Percentiles rank a stretch among this genome's conserved stretches.
Conservation (phyloP, 352 stramenopile species). For the Globisporangium cylindrosporum region DNA sequence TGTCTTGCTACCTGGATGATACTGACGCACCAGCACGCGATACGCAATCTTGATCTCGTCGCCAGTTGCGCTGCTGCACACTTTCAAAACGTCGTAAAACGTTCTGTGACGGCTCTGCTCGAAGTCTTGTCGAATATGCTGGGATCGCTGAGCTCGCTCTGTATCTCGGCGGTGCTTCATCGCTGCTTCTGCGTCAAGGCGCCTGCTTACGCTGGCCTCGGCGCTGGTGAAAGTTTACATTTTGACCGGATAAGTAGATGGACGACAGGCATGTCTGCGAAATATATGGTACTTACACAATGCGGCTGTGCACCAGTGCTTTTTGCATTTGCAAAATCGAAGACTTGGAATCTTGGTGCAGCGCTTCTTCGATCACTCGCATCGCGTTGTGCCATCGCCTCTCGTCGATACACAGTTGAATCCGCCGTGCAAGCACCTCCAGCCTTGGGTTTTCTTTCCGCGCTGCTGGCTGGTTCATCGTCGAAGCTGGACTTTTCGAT, state of each 20-base stretch:
- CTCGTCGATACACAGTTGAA: not conserved
- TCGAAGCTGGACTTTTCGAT: not conserved
- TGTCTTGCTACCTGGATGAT: conserved; percentile 4
- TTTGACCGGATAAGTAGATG: not conserved
- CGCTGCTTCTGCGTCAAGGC: not conserved
- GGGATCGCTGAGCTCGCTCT: not conserved
- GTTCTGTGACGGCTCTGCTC: not conserved
- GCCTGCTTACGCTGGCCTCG: not conserved
- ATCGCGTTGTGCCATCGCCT: conserved; percentile 1
- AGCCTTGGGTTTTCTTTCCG: not conserved
- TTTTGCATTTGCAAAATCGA: not conserved
- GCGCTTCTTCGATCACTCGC: conserved; percentile 1
- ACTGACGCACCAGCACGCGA: conserved; percentile 2
- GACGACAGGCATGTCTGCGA: not conserved
- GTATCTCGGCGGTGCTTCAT: not conserved
- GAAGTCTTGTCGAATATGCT: not conserved
- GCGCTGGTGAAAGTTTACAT: not conserved
- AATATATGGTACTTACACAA: not conserved
- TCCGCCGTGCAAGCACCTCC: conserved; percentile 1
- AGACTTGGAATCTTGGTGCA: not conserved
- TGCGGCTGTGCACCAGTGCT: not conserved
- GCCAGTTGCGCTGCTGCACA: not conserved
- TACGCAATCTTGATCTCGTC: conserved; percentile 7
- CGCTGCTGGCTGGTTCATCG: not conserved
- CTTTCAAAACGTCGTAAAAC: conserved; percentile 4